Base-by-base conservation (phyloP, 108 stramenopile species). In the Schizochytrium sp. region DNA sequence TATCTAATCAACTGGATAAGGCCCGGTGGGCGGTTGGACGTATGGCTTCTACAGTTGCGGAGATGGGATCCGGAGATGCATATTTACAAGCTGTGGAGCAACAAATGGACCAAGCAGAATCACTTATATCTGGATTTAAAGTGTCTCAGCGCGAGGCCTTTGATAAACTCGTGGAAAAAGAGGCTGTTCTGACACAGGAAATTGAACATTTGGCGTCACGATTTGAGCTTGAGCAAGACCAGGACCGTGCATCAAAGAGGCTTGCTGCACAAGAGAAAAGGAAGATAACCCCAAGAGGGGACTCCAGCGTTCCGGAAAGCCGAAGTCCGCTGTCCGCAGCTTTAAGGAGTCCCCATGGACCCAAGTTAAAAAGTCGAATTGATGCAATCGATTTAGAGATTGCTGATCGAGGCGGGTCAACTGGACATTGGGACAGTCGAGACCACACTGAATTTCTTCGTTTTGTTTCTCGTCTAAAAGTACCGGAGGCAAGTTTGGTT, bases 381-480 rank as follows among this genome's bases (percentile, higher is more conserved):
- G 76, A 83, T 10, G 76, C 47, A n/a, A 83, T 83, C 53, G 76
- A 83, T 7, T 47, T 55, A 40, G 76, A 83, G 47, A 10, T 83
- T 13, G 76, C 76, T 17, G 50, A 83, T 5, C 10, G 8, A 5
- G 76, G 76, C 8, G 76, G 76, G 8, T 49, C 76, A 10, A 83
- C 12, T 40, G 76, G 76, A 10, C 47, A 49, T 40, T 83, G 76
- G 76, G 76, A 83, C 47, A 28, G 53, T 5, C 47, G 76, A 12
- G 76, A 83, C 53, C 76, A 83, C 53, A 53, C 53, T 7, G 76
- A 49, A n/a, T 83, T 83, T 42, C 47, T 83, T n/a, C 76, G 76
- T 38, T 83, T 47, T 28, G 76, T 83, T 47, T 83, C 76, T 17
- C 76, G 76, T 42, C 76, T 83, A n/a, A 83, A 83, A 42, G 76